Evolutionary conservation across 257 asterid species (phyloP).

Genomic region (Solanum etuberosum): DNA sequence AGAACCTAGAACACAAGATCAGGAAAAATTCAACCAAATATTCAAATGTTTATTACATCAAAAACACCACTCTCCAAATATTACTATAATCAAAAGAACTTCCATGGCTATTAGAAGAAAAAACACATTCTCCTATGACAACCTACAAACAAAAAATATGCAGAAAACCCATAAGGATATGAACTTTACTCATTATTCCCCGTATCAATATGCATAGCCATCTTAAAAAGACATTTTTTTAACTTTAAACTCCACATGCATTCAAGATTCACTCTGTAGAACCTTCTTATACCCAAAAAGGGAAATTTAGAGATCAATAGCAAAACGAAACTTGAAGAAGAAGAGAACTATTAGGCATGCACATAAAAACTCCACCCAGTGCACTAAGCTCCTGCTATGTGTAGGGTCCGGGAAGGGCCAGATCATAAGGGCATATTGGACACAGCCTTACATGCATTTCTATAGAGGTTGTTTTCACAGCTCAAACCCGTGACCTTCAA

Average conservation of each 20-base stretch:
- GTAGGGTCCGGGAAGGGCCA: not conserved
- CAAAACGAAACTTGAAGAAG: not conserved
- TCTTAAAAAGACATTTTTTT: not conserved
- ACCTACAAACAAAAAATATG: not conserved
- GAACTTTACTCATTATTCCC: slow-evolving; percentile 6
- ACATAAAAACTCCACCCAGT: not conserved
- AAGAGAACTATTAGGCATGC: not conserved
- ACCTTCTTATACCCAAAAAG: not conserved
- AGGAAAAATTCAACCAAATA: not conserved
- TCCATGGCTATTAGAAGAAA: not conserved
- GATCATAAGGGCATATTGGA: not conserved
- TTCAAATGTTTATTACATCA: not conserved
- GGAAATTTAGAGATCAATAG: not conserved
- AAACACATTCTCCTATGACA: not conserved
- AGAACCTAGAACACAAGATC: not conserved
- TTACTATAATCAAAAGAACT: not conserved
- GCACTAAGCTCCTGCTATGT: not conserved
- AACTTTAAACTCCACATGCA: slow-evolving; percentile 9
- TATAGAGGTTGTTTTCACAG: not conserved
- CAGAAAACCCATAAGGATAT: slow-evolving; percentile 1
- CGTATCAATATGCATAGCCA: not conserved
- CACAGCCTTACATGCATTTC: not conserved
- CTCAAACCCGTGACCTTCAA: not conserved
- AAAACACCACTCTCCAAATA: not conserved
- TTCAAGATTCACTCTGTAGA: not conserved